Base-by-base conservation (phyloP, 345 rosid genomes). In the Gossypium australe region DNA sequence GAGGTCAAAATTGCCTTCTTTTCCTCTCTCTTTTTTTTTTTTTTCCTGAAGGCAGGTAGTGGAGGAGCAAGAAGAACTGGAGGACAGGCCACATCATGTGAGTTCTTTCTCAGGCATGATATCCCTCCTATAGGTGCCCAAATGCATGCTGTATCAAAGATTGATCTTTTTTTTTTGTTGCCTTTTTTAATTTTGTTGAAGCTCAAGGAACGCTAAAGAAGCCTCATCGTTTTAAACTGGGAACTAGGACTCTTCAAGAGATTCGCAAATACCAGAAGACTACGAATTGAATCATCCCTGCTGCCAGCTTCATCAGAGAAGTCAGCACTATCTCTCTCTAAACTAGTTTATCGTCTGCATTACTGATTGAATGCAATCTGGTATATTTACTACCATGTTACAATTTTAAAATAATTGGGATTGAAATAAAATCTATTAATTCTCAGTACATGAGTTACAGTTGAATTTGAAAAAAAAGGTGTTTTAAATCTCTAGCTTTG, bases 211-310 rank as follows among this genome's bases (percentile, higher is more conserved):
- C 73, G 3, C 49, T 45, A 57, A 84, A 57, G 82, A 92, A 82
- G 80, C 65, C 56, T 18, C 82, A 82, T 77, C 92, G 96, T 7
- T 83, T n/a, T 79, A 90, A 22, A 81, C 88, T 90, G 7, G 94
- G 97, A 79, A 84, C 88, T 2, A 87, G 73, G 34, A 94, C 98
- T 72, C 90, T 94, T 11, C 82, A 85, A 5, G 97, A 94, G 82
- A 94, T 94, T 76, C 92, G 97, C 43, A 70, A 64, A 0, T 85
- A 43, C 55, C 98, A 94, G 81, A 92, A 87, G 83, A 48, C 66
- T 22, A 45, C 76, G n/a, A 45, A 77, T 0, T 83, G 76, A 34
- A 81, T 94, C 12, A 92, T 94, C 59, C 97, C 98, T 2, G 82
- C 82, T 70, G 87, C 93, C 75, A 78, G 84, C 76, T 94, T 94